phyloP scores from a whole-genome alignment of 441 rosid genomes.

The Hura crepitans region DNA sequence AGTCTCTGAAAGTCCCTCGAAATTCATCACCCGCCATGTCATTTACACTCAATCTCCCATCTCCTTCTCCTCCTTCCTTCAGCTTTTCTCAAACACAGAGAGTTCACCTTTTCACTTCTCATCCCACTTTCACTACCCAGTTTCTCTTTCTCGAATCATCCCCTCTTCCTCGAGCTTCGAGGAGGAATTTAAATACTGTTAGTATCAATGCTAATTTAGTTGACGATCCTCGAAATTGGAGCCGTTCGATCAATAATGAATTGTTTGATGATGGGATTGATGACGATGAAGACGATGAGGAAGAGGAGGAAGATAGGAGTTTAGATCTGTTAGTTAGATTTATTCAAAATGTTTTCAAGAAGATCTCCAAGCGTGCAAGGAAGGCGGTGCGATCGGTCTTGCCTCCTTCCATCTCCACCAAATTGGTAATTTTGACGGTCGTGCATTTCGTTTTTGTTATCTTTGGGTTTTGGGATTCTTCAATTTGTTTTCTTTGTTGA shows the following conservation, averaged over 20 bases:
- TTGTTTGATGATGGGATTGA: conserved; percentile 24
- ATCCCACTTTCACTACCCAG: conserved; percentile 14
- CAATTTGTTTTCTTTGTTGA: neutral
- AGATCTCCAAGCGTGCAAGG: conserved; percentile 62
- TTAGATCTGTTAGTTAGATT: conserved; percentile 72
- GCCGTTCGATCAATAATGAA: conserved; percentile 51
- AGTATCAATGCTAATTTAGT: conserved; percentile 26
- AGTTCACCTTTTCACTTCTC: conserved; percentile 1
- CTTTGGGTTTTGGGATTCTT: neutral
- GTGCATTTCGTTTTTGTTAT: neutral
- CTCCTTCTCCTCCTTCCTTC: conserved; percentile 15
- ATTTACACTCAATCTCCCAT: conserved; percentile 21
- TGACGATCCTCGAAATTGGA: conserved; percentile 62
- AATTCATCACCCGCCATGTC: conserved; percentile 24
- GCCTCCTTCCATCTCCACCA: conserved; percentile 54
- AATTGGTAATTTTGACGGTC: conserved; percentile 37
- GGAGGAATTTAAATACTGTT: neutral
- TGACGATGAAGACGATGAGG: conserved; percentile 49
- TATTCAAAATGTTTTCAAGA: conserved; percentile 59
- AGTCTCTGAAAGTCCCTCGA: neutral
- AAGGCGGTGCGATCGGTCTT: conserved; percentile 73
- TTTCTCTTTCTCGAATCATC: conserved; percentile 34
- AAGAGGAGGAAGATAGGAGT: conserved; percentile 72
- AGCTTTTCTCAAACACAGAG: neutral
- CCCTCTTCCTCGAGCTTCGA: neutral